Base-by-base conservation (phyloP, 257 asterid genomes). In the Gardenia jasminoides region DNA sequence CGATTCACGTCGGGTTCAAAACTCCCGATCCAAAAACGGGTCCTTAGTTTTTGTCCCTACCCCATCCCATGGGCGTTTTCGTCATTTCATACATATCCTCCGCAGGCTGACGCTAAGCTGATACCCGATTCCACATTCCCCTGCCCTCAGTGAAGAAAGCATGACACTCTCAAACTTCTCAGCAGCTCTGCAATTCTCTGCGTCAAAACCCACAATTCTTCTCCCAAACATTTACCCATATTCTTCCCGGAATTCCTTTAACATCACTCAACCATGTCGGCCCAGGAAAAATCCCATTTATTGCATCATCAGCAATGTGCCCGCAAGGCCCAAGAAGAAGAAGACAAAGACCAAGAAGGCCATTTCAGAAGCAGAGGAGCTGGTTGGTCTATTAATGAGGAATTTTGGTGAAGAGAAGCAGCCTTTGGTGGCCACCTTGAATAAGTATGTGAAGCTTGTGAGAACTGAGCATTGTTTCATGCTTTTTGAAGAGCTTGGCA, bases 401-500 rank as follows among this genome's bases (percentile, higher is more conserved):
- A 89, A 82, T 80, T 76, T 91, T 75, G 88, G 75, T 20, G 97
- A 88, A 67, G 86, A 87, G 84, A 88, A 87, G 80, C 94, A 97
- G 30, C 41, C 41, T 36, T 70, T 93, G 78, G 71, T 86, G 58
- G 73, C 73, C 75, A 91, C 93, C 31, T 85, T 94, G 77, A 86
- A 89, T 68, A 91, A 92, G 90, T 87, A 90, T 71, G 98, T 89
- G 26, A 91, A 84, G 85, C 46, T 91, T 61, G 88, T 95, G 71
- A 85, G 99, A 61, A 89, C 94, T 0, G 98, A 91, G 47, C 99
- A 95, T 81, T 95, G 99, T 78, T 93, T 95, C 86, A 41, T 93
- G 88, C 89, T 94, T 67, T 93, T 94, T 79, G 99, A 94, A 84
- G 96, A 94, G 86, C 96, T 94, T 72, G 99, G 98, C 36, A 91